Evolutionary conservation across 78 protist genomes (phyloP), one percentile per base, ranked within the genome.

Genomic region (Dictyostelium brefeldianum): DNA sequence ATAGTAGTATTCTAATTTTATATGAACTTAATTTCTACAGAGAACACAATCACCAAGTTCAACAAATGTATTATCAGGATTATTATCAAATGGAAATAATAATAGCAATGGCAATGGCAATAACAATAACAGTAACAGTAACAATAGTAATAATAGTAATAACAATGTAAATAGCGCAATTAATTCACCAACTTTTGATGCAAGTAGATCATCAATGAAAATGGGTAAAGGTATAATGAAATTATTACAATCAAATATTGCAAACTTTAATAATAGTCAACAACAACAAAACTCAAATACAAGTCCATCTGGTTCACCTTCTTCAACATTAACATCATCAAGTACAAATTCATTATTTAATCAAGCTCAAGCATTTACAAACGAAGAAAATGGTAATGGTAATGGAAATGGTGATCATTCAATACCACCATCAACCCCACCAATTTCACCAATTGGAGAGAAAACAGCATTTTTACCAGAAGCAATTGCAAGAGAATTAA

Each of bases 381-480:
- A 8, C 1, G 56, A 51, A 51, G 15, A 29, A 9, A 46, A 20
- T 9, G 18, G 6, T 31, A 67, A 20, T 29, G 3, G 14, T 29
- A 31, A 29, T 31, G n/a, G n/a, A n/a, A 67, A 15, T 31, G 56
- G 36, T 9, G 78, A 71, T 36, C 17, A 36, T 36, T 36, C 43
- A 36, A 25, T 62, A 62, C 70, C 47, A 67, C 75, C 75, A 14
- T 67, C 75, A 67, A 67, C 75, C 0, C 75, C 75, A 31, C 75
- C 75, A 48, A 25, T 17, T 75, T 18, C 56, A n/a, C 43, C 43
- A 36, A 36, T 36, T 36, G 48, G 46, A 18, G 93, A 87, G 20
- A 87, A 87, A 50, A 18, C 93, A 47, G 50, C 93, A 31, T 87
- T 87, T 31, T 51, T 51, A 59, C 93, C 93, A 25, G 93, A 87